A percentile compares a stretch with the other conserved stretches of the same genome.
Evolutionary conservation across 768 basidiomycete genomes (phyloP).

Genomic region (Boletus huronensis): DNA sequence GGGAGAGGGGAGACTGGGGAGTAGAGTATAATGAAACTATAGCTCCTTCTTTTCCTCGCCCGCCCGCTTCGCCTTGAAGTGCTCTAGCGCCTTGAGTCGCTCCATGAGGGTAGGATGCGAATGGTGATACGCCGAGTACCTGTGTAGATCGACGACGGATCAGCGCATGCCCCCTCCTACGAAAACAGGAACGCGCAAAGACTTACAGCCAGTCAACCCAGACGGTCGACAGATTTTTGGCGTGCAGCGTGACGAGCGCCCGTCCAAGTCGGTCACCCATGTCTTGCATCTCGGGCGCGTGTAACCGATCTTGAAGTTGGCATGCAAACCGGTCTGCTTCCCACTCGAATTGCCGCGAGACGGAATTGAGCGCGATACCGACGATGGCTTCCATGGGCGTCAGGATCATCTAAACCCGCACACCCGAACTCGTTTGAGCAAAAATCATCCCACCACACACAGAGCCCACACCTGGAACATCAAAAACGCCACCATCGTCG

Average conservation of each 20-base stretch:
- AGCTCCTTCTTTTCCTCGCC: constrained; percentile 28
- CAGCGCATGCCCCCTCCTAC: not conserved
- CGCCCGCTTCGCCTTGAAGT: constrained; percentile 45
- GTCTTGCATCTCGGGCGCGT: constrained; percentile 58
- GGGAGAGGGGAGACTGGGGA: not conserved
- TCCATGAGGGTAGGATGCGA: constrained; percentile 95
- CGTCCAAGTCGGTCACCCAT: constrained; percentile 84
- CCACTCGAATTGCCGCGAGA: constrained; percentile 88
- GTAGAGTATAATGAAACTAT: constrained; percentile 8
- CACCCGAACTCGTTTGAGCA: not conserved
- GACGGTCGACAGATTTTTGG: constrained; percentile 89
- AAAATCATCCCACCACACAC: not conserved
- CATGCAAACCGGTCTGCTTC: constrained; percentile 88
- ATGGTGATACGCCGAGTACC: constrained; percentile 94
- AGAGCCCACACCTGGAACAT: constrained; percentile 77
- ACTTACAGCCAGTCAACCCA: constrained; percentile 88
- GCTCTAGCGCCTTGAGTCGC: constrained; percentile 76
- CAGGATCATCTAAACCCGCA: constrained; percentile 73
- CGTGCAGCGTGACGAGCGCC: constrained; percentile 82
- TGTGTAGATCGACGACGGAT: constrained; percentile 21
- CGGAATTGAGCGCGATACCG: constrained; percentile 69
- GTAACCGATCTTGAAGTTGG: constrained; percentile 54
- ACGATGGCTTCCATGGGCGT: constrained; percentile 76
- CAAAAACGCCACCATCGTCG: constrained; percentile 81
- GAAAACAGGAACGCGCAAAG: not conserved